These are phyloP conservation scores for Limtongozyma cylindracea DNA, from an alignment of 805 yeast genomes.

Conservation along the genomic window DNA sequence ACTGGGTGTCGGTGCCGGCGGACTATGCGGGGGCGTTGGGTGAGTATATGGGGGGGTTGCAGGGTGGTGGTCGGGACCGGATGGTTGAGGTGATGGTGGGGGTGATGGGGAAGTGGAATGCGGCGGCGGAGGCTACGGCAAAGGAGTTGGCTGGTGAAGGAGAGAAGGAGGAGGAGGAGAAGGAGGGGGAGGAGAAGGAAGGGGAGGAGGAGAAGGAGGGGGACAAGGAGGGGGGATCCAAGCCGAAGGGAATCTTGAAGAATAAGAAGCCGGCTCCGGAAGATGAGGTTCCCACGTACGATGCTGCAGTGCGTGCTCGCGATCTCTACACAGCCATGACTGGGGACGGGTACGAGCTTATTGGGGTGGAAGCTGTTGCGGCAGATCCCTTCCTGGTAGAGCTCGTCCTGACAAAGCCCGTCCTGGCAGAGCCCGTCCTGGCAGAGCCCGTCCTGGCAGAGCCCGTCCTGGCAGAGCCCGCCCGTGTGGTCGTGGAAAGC, in stretches of 20 bases:
- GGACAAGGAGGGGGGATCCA: background rate
- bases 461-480: too few species aligned
- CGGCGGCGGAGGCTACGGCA: slow-evolving; percentile 14
- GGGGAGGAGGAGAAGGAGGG: slow-evolving; percentile 2
- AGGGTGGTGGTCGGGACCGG: slow-evolving; percentile 46
- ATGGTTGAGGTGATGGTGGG: slow-evolving; percentile 20
- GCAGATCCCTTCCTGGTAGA: too few species aligned
- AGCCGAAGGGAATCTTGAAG: background rate
- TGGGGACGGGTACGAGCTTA: too few species aligned
- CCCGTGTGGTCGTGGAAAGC: too few species aligned
- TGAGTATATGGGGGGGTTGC: slow-evolving; percentile 29
- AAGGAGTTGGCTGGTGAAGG: slow-evolving; percentile 8
- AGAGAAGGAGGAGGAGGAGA: background rate
- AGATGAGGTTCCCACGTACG: too few species aligned
- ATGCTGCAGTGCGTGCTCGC: too few species aligned
- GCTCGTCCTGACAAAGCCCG: too few species aligned
- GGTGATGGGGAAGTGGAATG: slow-evolving; percentile 15
- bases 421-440: too few species aligned
- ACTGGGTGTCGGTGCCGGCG: slow-evolving; percentile 23
- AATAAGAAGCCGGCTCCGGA: too few species aligned
- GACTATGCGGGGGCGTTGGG: slow-evolving; percentile 24
- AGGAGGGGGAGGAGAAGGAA: slow-evolving; percentile 3
- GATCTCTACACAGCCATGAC: too few species aligned
- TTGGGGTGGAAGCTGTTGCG: too few species aligned
- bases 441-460: too few species aligned